Evolutionary conservation across 306 rosid species (phyloP), one percentile per base, ranked within the genome.

Genomic region (Cucumis sativus): DNA sequence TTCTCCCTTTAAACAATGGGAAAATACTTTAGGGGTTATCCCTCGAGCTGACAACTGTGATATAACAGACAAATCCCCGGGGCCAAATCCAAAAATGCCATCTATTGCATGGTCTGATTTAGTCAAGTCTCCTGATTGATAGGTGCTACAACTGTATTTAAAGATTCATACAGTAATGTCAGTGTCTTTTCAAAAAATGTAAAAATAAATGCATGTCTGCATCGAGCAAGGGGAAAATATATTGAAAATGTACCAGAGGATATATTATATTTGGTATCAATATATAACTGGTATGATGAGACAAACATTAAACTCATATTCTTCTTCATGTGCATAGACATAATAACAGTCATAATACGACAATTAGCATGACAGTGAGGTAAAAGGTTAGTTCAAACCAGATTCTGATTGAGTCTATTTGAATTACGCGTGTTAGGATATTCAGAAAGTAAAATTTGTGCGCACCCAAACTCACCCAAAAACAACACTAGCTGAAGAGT

Each of bases 21-120:
- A 95, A 89, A 95, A 95, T 74, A 87, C 93, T 81, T 85, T 88
- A 43, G 98, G 98, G 80, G 93, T 89, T 83, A 95, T 41, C 51
- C 91, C 91, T 67, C 85, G 96, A 78, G 89, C 85, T 64, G 98
- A 89, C 86, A 95, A 82, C 60, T 95, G 98, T 18, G 98, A 95
- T 63, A 90, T 85, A 76, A 92, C 91, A 52, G 98, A 95, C 30
- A 92, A 85, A 78, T 82, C 84, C 80, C 98, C 97, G 6, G 86
- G 98, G 75, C 97, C 98, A 79, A 95, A 95, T 78, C 98, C 98
- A 51, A 95, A 89, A 35, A 95, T 95, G 75, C 98, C 98, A 87
- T 95, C 98, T 37, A 92, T 85, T 20, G 97, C 98, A 86, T 85
- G 89, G 21, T 90, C 96, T 54, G 97, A n/a, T 87, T 92, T 90